These are phyloP conservation scores for Boletus pseudo-olivaceus DNA, from an alignment of 768 basidiomycete species.

Conservation along the genomic window DNA sequence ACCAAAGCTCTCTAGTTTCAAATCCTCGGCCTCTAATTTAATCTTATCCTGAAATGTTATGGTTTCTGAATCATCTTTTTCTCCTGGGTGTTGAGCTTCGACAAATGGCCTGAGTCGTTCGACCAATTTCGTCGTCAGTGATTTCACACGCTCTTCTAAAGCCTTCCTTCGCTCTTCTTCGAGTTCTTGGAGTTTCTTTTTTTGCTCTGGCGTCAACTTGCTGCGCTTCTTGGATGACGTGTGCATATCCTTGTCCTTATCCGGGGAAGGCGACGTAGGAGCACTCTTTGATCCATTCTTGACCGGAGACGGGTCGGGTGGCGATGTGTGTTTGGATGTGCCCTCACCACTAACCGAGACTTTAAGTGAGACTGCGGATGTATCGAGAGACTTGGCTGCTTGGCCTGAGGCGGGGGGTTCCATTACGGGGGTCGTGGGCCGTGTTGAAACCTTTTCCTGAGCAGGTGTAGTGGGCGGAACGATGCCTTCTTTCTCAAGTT, in stretches of 20 bases:
- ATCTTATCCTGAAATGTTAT: constrained; percentile 72
- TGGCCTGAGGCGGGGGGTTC: constrained; percentile 8
- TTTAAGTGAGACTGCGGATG: constrained; percentile 16
- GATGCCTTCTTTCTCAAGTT: constrained; percentile 71
- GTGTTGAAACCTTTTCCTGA: constrained; percentile 14
- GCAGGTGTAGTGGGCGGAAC: constrained; percentile 19
- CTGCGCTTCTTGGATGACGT: constrained; percentile 31
- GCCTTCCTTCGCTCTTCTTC: constrained; percentile 78
- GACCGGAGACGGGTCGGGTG: constrained; percentile 15
- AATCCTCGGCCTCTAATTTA: constrained; percentile 82
- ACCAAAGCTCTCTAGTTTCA: constrained; percentile 97
- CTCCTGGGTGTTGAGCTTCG: constrained; percentile 81
- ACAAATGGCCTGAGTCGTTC: constrained; percentile 89
- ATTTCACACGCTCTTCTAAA: constrained; percentile 73
- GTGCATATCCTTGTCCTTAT: constrained; percentile 40
- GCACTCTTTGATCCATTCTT: constrained; percentile 22
- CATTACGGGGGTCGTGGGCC: constrained; percentile 16
- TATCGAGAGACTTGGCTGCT: constrained; percentile 7
- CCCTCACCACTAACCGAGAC: constrained; percentile 19
- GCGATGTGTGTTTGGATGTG: constrained; percentile 12
- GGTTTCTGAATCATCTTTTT: constrained; percentile 80
- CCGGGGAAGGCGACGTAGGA: constrained; percentile 25
- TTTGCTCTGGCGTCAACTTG: constrained; percentile 79
- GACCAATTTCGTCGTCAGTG: constrained; percentile 72
- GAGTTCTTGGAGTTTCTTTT: constrained; percentile 75